These are phyloP conservation scores for Aspergillus tamarii DNA, from an alignment of 2,329 filamentous ascomycete species.

Conservation along the genomic window DNA sequence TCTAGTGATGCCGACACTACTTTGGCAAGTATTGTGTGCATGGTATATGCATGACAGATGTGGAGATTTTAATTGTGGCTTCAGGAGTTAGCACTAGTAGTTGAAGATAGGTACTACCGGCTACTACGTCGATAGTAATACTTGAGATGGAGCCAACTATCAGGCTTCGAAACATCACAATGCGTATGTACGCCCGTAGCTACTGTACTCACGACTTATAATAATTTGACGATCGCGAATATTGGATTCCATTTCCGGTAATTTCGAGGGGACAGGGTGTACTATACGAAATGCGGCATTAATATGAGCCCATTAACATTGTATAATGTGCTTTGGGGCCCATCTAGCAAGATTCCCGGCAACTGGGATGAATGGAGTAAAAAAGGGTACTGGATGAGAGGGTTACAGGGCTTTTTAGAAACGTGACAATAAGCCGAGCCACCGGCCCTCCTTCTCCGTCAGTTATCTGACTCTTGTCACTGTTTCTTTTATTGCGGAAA, in stretches of 20 bases:
- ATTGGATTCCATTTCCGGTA: not conserved
- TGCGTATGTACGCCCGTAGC: not conserved
- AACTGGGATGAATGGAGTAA: not conserved
- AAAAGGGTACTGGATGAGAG: not conserved
- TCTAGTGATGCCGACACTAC: not conserved
- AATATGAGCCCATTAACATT: not conserved
- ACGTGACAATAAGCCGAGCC: not conserved
- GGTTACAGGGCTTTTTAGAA: not conserved
- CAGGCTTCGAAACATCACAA: not conserved
- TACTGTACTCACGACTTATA: not conserved
- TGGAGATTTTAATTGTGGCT: not conserved
- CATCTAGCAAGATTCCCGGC: not conserved
- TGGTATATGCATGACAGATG: conserved; percentile 8
- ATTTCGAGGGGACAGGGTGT: not conserved
- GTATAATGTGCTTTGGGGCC: not conserved
- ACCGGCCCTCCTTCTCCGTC: not conserved
- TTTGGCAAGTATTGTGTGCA: conserved; percentile 7
- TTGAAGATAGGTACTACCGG: not conserved
- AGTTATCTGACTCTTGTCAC: not conserved
- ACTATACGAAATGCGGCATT: not conserved
- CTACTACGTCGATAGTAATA: not conserved
- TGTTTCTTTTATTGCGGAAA: not conserved
- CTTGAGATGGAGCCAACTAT: not conserved
- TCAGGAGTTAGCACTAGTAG: not conserved
- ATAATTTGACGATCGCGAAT: not conserved